Base-by-base conservation (phyloP, 768 basidiomycete species). In the Lactarius sp. region DNA sequence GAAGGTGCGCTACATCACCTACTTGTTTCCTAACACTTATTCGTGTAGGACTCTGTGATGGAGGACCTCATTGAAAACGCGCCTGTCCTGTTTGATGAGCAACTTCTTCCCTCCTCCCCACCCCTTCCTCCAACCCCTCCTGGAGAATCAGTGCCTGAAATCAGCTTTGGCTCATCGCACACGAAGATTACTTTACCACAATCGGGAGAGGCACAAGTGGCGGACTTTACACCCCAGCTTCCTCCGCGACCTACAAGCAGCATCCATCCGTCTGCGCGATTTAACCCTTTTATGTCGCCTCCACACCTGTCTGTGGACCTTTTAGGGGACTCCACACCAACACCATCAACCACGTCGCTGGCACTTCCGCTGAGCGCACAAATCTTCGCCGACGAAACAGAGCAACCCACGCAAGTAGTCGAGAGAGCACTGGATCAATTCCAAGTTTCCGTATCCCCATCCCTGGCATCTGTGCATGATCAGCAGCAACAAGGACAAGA, bases 51-150 rank as follows among this genome's bases (percentile, higher is more conserved):
- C 63, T 80, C 82, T 0, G 75, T 94, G 16, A 88, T 94, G 83
- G 94, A 94, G 71, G 92, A 94, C 72, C 75, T 97, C 36, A 93
- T 97, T 68, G 81, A 77, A 27, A 80, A 90, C 72, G 80, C 85
- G 0, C 77, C 81, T 60, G 73, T 83, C 16, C 78, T 96, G 16
- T 93, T 90, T 71, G 86, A 88, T 59, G 83, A 87, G 13, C 72
- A 72, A 53, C 69, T 70, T 59, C 59, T 56, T 41, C 57, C 51
- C 46, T 75, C 76, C 60, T 87, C 88, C 5, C 86, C 88, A 6
- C 88, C 90, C 14, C 77, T 91, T 52, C 86, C 91, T 4, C 86
- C 87, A 3, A 86, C 87, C 4, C 88, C 90, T 20, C 70, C 79
- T 14, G 86, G 85, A 22, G 88, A 90, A 71, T 78, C 83, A 1